Evolutionary conservation across 495 filamentous ascomycete species (phyloP).

Genomic region (Aspergillus conjunctus): DNA sequence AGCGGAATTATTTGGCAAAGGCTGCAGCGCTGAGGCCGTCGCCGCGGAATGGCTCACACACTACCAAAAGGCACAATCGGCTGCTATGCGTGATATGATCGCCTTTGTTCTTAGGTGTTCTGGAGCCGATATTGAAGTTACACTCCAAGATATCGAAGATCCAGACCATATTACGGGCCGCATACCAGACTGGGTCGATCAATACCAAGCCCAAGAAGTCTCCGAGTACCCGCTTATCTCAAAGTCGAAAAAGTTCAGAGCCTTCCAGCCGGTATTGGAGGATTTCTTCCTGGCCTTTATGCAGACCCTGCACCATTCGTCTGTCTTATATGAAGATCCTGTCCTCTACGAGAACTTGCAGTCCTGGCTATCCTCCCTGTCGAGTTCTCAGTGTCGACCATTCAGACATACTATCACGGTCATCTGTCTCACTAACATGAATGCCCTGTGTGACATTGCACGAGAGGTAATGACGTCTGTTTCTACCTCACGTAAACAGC

Average conservation of each 20-base stretch:
- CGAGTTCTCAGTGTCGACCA: slow-evolving; percentile 76
- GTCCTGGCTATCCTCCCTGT: slow-evolving; percentile 83
- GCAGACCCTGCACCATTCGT: slow-evolving; percentile 70
- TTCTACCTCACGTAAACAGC: slow-evolving; percentile 74
- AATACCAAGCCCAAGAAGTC: slow-evolving; percentile 75
- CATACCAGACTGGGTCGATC: slow-evolving; percentile 76
- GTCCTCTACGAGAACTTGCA: slow-evolving; percentile 81
- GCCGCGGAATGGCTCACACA: slow-evolving; percentile 76
- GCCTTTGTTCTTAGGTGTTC: slow-evolving; percentile 85
- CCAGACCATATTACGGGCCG: slow-evolving; percentile 73
- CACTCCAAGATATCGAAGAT: slow-evolving; percentile 78
- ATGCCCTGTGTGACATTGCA: slow-evolving; percentile 64
- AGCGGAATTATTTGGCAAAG: slow-evolving; percentile 83
- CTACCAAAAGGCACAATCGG: slow-evolving; percentile 67
- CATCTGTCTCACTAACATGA: slow-evolving; percentile 72
- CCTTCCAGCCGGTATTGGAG: slow-evolving; percentile 74
- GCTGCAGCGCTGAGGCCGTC: slow-evolving; percentile 68
- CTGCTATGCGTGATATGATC: slow-evolving; percentile 77
- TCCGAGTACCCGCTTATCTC: slow-evolving; percentile 93
- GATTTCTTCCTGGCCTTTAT: slow-evolving; percentile 78
- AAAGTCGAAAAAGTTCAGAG: slow-evolving; percentile 65
- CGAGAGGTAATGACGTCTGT: slow-evolving; percentile 64
- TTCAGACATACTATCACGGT: slow-evolving; percentile 93
- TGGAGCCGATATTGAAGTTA: slow-evolving; percentile 75
- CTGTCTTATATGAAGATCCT: slow-evolving; percentile 71